Evolutionary conservation across 331 rosid genomes (phyloP).

Genomic region (Malus hybrid): DNA sequence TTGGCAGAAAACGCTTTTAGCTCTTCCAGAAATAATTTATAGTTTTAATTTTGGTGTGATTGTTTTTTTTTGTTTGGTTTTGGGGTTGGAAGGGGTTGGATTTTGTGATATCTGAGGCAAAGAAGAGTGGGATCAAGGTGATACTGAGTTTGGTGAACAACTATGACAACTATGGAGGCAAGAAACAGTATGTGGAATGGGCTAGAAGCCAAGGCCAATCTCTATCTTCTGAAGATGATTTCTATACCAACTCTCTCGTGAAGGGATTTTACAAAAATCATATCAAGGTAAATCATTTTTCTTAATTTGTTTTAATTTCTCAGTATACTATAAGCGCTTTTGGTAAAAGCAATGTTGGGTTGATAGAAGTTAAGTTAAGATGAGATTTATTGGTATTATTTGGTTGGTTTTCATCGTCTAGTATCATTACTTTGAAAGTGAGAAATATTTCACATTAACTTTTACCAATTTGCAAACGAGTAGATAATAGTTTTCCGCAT

Average conservation of each 20-base stretch:
- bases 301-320: not conserved
- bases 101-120: conserved; percentile 65
- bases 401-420: not conserved
- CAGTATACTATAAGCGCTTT: not conserved
- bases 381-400: not conserved
- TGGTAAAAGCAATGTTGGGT: not conserved
- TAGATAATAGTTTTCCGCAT: not conserved
- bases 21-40: no score
- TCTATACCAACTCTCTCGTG: conserved; percentile 50
- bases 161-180: conserved; percentile 70
- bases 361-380: not conserved
- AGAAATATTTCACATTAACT: not conserved
- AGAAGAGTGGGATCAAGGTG: conserved; percentile 63
- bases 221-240: conserved; percentile 61
- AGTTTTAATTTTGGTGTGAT: not conserved
- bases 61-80: not conserved
- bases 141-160: conserved; percentile 81
- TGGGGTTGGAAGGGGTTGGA: conserved; percentile 62
- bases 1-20: no score
- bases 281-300: conserved; percentile 41
- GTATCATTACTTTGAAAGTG: not conserved
- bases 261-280: conserved; percentile 74
- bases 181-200: conserved; percentile 86
- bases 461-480: not conserved
- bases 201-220: conserved; percentile 67